Evolutionary conservation across 768 basidiomycete species (phyloP), one percentile per base, ranked within the genome.

Genomic region (Harrya chromipes): DNA sequence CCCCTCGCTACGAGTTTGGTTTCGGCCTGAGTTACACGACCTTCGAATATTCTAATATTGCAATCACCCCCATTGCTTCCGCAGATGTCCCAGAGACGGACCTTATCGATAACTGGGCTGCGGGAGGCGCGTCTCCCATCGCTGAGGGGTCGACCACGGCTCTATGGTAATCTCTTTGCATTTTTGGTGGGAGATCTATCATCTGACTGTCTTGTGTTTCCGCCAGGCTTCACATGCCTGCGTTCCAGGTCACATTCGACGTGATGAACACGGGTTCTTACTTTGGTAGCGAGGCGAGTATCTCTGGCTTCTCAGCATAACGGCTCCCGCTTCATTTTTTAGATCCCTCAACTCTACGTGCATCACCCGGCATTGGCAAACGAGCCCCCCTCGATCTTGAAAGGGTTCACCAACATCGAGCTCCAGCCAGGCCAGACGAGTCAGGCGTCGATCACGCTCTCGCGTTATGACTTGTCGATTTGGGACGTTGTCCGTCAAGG

Each of bases 1-100:
- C 75, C 0, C 90, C 90, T 4, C 86, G 87, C 33, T 92, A 82
- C 60, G 89, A 90, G 61, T 97, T 97, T 64, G 94, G 94, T 5
- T 94, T 84, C 63, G 94, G 94, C 0, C 65, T 94, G 61, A 87
- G 84, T 48, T 97, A 97, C 72, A 87, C 94, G 34, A 77, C 70
- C 2, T 97, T 94, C 66, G 67, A 77, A 27, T 94, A 91, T 65
- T 80, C 75, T 37, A 70, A 77, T 27, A 70, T 94, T 11, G 55
- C 72, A 3, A 68, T 89, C 29, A 63, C 62, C 14, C 70, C 72
- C 47, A 64, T 86, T 4, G 46, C 60, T 9, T 49, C 56, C 16
- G 63, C 65, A 29, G 70, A 75, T n/a, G n/a, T n/a, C 7, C 54
- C 63, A 4, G 52, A 69, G 47, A 47, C 40, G 4, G 69, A 66